A percentile compares a stretch with the other conserved stretches of the same genome.
Evolutionary conservation across 2,329 filamentous ascomycete species (phyloP).

Genomic region (Trichoderma koningiopsis): DNA sequence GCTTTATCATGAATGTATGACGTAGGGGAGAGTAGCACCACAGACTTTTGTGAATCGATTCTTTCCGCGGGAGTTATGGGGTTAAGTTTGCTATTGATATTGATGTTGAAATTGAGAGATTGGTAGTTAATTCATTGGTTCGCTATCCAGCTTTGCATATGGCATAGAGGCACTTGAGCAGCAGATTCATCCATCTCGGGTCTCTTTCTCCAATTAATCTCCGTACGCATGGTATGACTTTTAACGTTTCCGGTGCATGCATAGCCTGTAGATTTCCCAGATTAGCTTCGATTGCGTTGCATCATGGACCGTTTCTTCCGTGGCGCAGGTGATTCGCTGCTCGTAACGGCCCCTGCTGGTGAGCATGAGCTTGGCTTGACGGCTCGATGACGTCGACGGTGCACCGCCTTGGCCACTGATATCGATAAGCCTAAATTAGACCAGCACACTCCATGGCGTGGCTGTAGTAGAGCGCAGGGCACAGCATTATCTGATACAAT

Average conservation of each 20-base stretch:
- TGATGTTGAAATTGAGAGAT: not conserved
- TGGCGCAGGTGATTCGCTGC: not conserved
- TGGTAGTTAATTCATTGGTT: not conserved
- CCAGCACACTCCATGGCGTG: conserved; percentile 5
- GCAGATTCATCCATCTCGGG: not conserved
- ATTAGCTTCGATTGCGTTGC: not conserved
- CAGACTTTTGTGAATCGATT: conserved; percentile 1
- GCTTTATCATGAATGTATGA: conserved; percentile 3
- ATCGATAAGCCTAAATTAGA: conserved; percentile 28
- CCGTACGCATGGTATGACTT: too few relatives aligned
- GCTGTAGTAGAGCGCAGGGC: not conserved
- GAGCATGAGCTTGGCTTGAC: conserved; percentile 13
- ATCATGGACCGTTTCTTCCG: conserved; percentile 30
- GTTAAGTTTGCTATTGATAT: conserved; percentile 3
- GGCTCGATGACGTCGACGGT: conserved; percentile 21
- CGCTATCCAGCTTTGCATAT: not conserved
- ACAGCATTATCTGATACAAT: not conserved
- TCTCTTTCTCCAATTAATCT: not conserved
- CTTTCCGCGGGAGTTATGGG: not conserved
- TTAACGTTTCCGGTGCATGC: not conserved
- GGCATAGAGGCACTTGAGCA: not conserved
- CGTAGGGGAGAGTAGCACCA: conserved; percentile 11
- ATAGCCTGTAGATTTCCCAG: not conserved
- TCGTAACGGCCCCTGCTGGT: not conserved
- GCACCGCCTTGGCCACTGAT: conserved; percentile 7